Evolutionary conservation across 345 rosid genomes (phyloP), one percentile per base, ranked within the genome.

Genomic region (Populus ilicifolia): DNA sequence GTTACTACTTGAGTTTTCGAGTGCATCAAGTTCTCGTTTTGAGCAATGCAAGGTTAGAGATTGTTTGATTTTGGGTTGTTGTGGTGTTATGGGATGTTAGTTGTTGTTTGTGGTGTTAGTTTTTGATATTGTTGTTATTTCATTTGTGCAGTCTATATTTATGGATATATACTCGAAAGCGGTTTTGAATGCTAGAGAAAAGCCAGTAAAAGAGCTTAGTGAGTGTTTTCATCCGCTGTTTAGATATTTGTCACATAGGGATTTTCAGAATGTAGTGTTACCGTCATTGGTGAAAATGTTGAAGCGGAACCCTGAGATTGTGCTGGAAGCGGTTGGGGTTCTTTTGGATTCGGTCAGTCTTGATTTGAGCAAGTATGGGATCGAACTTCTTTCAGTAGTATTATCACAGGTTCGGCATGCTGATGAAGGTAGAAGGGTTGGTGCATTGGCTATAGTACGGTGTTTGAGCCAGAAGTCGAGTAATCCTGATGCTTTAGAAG

Each of bases 301-400:
- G 77, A 96, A 92, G 86, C 98, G 99, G 77, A 96, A 96, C 86
- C 98, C 98, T 21, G 99, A 96, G 84, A 91, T 96, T 85, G 89
- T 89, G 56, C 75, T 96, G 82, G 99, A 96, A 77, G 82, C 99
- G 2, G 88, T 92, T 74, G 98, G 87, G 70, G 77, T 91, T 81
- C 86, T 93, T 62, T 79, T 96, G 81, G 89, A 82, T 44, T 85
- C 80, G 41, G 85, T 92, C 78, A 85, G 86, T 79, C 90, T 92
- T 77, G 99, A 96, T 87, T 81, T 96, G 85, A 96, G 99, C 82
- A 96, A 90, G 84, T 90, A 92, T 86, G 93, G 97, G 14, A 82
- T 79, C 72, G 99, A 96, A 80, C 82, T 93, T 78, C 91, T 93
- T 67, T 84, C 90, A 14, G 92, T 92, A 73, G 83, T 91, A 81